Conservation (phyloP, 2,329 filamentous ascomycete genomes). For the Allantophomopsis cytisporea region DNA sequence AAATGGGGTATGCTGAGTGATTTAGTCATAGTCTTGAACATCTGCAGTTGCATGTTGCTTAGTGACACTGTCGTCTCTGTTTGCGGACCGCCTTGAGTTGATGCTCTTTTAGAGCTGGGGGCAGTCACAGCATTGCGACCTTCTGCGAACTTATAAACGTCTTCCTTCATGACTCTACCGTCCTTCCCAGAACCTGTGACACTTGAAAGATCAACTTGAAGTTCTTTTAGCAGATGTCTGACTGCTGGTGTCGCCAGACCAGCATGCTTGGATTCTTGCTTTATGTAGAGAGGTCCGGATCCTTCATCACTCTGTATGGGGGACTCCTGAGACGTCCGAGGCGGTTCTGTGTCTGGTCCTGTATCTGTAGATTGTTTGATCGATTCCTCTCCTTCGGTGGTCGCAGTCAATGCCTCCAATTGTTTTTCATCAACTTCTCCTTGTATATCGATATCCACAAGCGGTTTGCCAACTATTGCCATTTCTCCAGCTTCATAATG, state of each 20-base stretch:
- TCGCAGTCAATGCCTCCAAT: constrained; percentile 23
- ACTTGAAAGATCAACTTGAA: constrained; percentile 64
- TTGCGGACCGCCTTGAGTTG: constrained; percentile 25
- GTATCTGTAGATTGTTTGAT: constrained; percentile 4
- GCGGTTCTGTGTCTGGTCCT: constrained; percentile 1
- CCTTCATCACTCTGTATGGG: constrained; percentile 3
- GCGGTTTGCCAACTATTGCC: constrained; percentile 85
- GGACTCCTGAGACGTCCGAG: constrained; percentile 3
- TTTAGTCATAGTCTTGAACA: constrained; percentile 97
- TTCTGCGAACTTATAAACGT: constrained; percentile 63
- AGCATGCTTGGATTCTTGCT: constrained; percentile 47
- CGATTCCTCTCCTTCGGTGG: constrained; percentile 8
- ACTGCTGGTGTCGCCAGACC: constrained; percentile 85
- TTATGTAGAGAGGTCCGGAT: neutral
- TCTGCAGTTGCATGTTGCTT: constrained; percentile 71
- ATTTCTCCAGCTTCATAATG: constrained; percentile 95
- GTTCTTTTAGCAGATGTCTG: constrained; percentile 71
- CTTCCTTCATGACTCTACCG: constrained; percentile 84
- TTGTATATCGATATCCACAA: constrained; percentile 90
- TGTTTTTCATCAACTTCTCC: constrained; percentile 57
- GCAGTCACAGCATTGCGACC: constrained; percentile 23
- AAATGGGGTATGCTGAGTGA: constrained; percentile 90
- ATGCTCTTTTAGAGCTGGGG: neutral
- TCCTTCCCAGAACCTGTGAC: constrained; percentile 80
- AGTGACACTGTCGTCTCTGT: constrained; percentile 57